These are phyloP conservation scores for Globisporangium uncinulatum DNA, from an alignment of 352 stramenopile genomes.

Conservation along the genomic window DNA sequence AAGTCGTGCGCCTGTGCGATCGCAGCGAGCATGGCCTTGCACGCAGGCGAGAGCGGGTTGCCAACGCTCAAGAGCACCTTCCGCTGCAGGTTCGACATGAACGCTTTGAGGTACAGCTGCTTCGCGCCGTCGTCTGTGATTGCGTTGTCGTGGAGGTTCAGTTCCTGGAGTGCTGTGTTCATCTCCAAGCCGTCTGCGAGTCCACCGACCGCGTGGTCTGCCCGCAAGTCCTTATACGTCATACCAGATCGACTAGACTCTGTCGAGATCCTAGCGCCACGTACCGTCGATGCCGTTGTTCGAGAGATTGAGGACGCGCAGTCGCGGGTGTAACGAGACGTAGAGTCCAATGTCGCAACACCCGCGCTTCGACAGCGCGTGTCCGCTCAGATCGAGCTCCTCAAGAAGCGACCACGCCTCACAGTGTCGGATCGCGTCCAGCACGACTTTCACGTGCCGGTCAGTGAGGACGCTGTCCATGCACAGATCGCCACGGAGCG, in stretches of 20 bases:
- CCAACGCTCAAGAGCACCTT: slow-evolving; percentile 30
- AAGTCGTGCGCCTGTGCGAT: slow-evolving; percentile 56
- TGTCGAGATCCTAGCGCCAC: too few species aligned
- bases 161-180: slow-evolving; percentile 34
- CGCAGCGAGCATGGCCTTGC: slow-evolving; percentile 38
- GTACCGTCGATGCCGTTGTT: slow-evolving; percentile 47
- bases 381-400: slow-evolving; percentile 49
- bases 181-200: slow-evolving; percentile 41
- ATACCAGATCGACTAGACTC: not conserved
- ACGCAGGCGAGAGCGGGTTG: slow-evolving; percentile 40
- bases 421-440: slow-evolving; percentile 19
- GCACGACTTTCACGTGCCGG: slow-evolving; percentile 19
- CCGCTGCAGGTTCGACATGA: slow-evolving; percentile 36
- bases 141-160: slow-evolving; percentile 44
- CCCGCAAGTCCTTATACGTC: not conserved
- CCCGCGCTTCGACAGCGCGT: slow-evolving; percentile 35
- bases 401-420: slow-evolving; percentile 21
- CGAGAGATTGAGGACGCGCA: slow-evolving; percentile 42
- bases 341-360: slow-evolving; percentile 36
- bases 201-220: slow-evolving; percentile 32
- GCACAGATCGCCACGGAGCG: slow-evolving; percentile 17
- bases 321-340: slow-evolving; percentile 27
- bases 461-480: slow-evolving; percentile 30
- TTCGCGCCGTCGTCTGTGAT: slow-evolving; percentile 47
- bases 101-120: slow-evolving; percentile 43